Conservation (phyloP, 2,329 filamentous ascomycete genomes). For the Cladosporium sp. region DNA sequence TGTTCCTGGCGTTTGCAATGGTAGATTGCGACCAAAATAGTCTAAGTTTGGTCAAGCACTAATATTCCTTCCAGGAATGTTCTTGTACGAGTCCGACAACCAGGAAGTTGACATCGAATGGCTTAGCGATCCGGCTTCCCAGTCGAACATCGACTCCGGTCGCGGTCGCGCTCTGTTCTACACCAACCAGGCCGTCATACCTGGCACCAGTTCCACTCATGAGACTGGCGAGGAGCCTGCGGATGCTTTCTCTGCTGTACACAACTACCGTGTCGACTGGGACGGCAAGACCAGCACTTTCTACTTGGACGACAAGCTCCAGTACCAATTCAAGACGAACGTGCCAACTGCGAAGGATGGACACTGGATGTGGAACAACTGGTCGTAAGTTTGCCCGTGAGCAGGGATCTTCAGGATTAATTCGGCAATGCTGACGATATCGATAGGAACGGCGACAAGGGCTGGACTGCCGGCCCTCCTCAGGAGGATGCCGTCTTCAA, state of each 20-base stretch:
- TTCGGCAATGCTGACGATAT: not conserved
- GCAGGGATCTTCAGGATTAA: not conserved
- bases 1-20: slow-evolving; percentile 22
- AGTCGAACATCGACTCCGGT: slow-evolving; percentile 21
- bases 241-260: slow-evolving; percentile 19
- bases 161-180: slow-evolving; percentile 22
- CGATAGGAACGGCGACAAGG: slow-evolving; percentile 24
- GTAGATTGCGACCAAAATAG: not conserved
- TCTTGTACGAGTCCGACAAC: slow-evolving; percentile 25
- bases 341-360: slow-evolving; percentile 23
- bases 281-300: slow-evolving; percentile 19
- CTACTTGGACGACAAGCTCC: slow-evolving; percentile 24
- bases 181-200: slow-evolving; percentile 24
- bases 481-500: slow-evolving; percentile 25
- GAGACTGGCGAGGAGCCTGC: slow-evolving; percentile 14
- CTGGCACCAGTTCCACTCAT: slow-evolving; percentile 1
- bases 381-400: slow-evolving; percentile 20
- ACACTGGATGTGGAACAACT: slow-evolving; percentile 29
- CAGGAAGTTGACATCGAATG: slow-evolving; percentile 32
- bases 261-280: slow-evolving; percentile 30
- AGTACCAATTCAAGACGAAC: slow-evolving; percentile 19
- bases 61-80: slow-evolving; percentile 21
- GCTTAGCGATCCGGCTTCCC: slow-evolving; percentile 23
- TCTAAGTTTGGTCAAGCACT: not conserved
- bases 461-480: slow-evolving; percentile 27